These are phyloP conservation scores for Trametes punicea DNA, from an alignment of 768 basidiomycete genomes.

Conservation along the genomic window DNA sequence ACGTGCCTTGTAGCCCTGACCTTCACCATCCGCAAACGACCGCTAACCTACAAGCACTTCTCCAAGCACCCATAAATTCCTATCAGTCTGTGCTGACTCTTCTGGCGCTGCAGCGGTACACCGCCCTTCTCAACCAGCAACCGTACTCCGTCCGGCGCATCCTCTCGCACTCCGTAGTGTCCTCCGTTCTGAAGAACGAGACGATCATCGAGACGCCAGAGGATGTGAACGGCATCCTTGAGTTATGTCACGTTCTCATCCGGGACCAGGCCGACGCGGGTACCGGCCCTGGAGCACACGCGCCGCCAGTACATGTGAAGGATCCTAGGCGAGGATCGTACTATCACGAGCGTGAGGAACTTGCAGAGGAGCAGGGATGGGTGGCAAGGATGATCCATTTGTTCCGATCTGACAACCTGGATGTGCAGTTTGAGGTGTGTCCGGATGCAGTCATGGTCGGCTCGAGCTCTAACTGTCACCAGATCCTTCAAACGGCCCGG, in stretches of 20 bases:
- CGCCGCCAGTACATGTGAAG: slow-evolving; percentile 35
- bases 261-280: slow-evolving; percentile 70
- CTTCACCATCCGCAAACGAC: slow-evolving; percentile 86
- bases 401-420: slow-evolving; percentile 84
- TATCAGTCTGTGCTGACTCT: slow-evolving; percentile 96
- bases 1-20: slow-evolving; percentile 58
- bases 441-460: background rate
- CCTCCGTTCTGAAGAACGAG: slow-evolving; percentile 94
- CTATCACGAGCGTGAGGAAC: slow-evolving; percentile 75
- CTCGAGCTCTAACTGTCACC: background rate
- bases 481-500: slow-evolving; percentile 91
- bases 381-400: slow-evolving; percentile 97
- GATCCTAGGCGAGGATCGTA: slow-evolving; percentile 59
- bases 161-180: slow-evolving; percentile 92
- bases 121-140: slow-evolving; percentile 77
- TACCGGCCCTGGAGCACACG: slow-evolving; percentile 26
- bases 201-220: slow-evolving; percentile 92
- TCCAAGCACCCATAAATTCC: slow-evolving; percentile 92
- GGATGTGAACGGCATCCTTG: slow-evolving; percentile 91
- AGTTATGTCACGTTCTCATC: slow-evolving; percentile 89
- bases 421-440: slow-evolving; percentile 84
- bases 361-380: slow-evolving; percentile 99
- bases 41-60: slow-evolving; percentile 84
- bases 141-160: slow-evolving; percentile 88
- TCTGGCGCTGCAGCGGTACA: slow-evolving; percentile 92